Percentiles rank a stretch among this genome's conserved stretches.
Conservation (phyloP, 2,329 filamentous ascomycete species). For the Camptophora hylomeconis region DNA sequence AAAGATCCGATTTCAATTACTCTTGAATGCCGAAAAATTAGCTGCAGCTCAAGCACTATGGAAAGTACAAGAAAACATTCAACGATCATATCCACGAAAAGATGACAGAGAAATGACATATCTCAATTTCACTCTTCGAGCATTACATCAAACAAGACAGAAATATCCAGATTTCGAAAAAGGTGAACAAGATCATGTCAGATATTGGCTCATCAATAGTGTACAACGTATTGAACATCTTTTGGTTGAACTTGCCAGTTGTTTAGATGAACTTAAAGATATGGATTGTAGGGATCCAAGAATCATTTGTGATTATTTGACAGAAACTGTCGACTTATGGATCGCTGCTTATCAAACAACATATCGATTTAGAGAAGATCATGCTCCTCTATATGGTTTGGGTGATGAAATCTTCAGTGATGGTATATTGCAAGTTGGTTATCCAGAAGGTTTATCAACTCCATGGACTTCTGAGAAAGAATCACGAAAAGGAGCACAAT, state of each 20-base stretch:
- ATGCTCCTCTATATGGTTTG: constrained; percentile 61
- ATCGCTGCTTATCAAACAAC: constrained; percentile 49
- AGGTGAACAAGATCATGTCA: constrained; percentile 64
- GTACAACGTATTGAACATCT: constrained; percentile 60
- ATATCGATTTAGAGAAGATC: constrained; percentile 58
- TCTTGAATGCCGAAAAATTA: constrained; percentile 88
- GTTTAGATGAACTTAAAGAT: constrained; percentile 59
- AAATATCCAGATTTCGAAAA: constrained; percentile 49
- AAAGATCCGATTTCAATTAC: constrained; percentile 59
- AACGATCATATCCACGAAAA: constrained; percentile 38
- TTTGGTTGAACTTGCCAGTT: constrained; percentile 65
- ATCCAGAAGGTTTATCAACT: constrained; percentile 52
- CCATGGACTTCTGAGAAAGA: constrained; percentile 65
- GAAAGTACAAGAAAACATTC: constrained; percentile 62
- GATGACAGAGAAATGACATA: constrained; percentile 54
- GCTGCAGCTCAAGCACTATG: constrained; percentile 67
- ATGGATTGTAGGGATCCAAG: constrained; percentile 41
- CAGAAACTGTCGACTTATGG: constrained; percentile 66
- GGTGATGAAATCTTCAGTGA: constrained; percentile 51
- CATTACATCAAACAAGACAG: constrained; percentile 65
- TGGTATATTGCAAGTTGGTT: constrained; percentile 50
- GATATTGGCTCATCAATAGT: constrained; percentile 78
- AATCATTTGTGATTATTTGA: constrained; percentile 33
- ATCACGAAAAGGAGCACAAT: constrained; percentile 10
- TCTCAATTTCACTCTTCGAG: constrained; percentile 60